Conservation (phyloP, 2,329 filamentous ascomycete species). For the Didymella lethalis region DNA sequence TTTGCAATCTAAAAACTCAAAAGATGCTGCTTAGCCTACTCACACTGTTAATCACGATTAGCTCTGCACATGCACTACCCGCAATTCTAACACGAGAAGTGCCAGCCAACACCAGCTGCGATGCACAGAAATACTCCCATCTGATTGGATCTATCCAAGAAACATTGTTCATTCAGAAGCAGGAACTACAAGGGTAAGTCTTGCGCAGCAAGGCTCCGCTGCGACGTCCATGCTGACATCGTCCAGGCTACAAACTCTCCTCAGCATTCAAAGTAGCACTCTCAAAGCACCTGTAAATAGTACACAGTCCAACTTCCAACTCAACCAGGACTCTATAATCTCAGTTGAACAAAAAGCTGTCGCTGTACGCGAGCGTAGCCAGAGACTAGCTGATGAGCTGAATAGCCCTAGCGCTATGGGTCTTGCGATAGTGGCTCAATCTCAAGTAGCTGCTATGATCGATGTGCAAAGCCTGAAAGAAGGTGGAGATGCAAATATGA, state of each 20-base stretch:
- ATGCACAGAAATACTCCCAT: conserved; percentile 6
- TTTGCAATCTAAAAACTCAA: background rate
- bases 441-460: conserved; percentile 27
- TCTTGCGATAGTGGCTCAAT: conserved; percentile 25
- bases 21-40: conserved; percentile 2
- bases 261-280: conserved; percentile 19
- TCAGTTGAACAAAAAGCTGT: conserved; percentile 30
- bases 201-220: background rate
- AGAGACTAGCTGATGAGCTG: conserved; percentile 29
- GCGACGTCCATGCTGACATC: background rate
- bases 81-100: background rate
- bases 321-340: conserved; percentile 16
- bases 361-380: conserved; percentile 30
- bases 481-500: conserved; percentile 6
- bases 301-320: conserved; percentile 22
- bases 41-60: background rate
- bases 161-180: conserved; percentile 33
- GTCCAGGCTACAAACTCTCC: conserved; percentile 10
- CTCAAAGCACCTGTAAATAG: conserved; percentile 3
- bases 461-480: conserved; percentile 25
- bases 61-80: background rate
- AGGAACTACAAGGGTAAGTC: conserved; percentile 30
- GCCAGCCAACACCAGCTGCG: conserved; percentile 3
- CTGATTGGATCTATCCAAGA: conserved; percentile 29
- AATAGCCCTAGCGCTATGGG: conserved; percentile 27